Percentiles rank a stretch among this genome's conserved stretches.
These are phyloP conservation scores for Solanum clarkiae DNA, from an alignment of 257 asterid species.

Conservation along the genomic window DNA sequence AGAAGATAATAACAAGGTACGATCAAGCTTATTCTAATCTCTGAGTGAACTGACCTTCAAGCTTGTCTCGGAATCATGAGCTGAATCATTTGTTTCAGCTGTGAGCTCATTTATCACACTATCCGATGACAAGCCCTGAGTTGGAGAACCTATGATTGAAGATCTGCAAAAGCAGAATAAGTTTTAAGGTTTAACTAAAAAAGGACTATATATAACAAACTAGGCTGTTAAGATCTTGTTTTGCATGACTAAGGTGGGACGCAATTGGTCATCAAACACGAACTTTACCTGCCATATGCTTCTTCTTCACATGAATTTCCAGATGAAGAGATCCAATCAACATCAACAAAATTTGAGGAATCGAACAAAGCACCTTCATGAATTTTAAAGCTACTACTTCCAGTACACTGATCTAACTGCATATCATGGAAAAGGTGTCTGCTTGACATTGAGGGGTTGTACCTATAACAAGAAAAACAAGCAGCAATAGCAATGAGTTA, in stretches of 20 bases:
- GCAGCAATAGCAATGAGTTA: not conserved
- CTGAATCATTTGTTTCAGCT: constrained; percentile 21
- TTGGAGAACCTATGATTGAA: constrained; percentile 35
- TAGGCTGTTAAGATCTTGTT: not conserved
- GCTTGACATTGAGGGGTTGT: constrained; percentile 46
- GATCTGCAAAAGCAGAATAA: constrained; percentile 37
- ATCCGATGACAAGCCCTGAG: constrained; percentile 31
- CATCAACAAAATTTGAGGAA: constrained; percentile 67
- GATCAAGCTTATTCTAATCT: not conserved
- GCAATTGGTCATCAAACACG: not conserved
- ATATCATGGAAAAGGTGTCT: constrained; percentile 37
- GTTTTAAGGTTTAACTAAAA: not conserved
- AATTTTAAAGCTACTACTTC: constrained; percentile 9
- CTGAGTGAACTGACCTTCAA: constrained; percentile 34
- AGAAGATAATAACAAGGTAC: not conserved
- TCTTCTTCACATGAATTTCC: constrained; percentile 86
- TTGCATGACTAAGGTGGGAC: not conserved
- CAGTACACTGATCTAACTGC: constrained; percentile 27
- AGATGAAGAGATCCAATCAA: constrained; percentile 79
- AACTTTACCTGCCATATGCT: constrained; percentile 50
- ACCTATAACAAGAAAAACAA: constrained; percentile 20
- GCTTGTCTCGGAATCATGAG: constrained; percentile 29
- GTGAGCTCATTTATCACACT: constrained; percentile 17
- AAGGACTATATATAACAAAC: not conserved
- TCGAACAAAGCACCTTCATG: constrained; percentile 11